phyloP scores from a whole-genome alignment of 208 protist species.

The Acanthamoeba castellanii region DNA sequence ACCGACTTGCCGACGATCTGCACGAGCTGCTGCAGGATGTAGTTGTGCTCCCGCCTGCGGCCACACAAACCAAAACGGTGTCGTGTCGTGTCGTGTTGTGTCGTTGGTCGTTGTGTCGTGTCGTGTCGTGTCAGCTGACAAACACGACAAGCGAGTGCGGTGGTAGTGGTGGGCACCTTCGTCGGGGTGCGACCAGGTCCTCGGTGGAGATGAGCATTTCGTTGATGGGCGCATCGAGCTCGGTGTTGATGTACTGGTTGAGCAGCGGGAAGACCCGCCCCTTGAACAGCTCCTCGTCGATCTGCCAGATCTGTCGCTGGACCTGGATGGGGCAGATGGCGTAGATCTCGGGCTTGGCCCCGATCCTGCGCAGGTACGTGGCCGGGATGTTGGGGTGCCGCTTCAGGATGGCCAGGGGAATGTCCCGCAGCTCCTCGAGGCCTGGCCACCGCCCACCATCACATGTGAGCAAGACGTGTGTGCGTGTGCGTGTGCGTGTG shows the following conservation, averaged over 20 bases:
- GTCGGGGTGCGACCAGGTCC: neutral
- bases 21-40: slow-evolving; percentile 65
- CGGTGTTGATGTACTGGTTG: slow-evolving; percentile 70
- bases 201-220: slow-evolving; percentile 56
- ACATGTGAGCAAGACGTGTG: neutral
- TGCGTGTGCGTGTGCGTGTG: neutral
- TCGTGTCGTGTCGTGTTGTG: no score
- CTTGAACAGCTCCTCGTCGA: slow-evolving; percentile 77
- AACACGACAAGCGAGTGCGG: no score
- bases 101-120: no score
- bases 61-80: no score
- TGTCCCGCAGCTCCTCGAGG: slow-evolving; percentile 74
- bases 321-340: slow-evolving; percentile 78
- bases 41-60: slow-evolving; percentile 37
- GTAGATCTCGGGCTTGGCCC: slow-evolving; percentile 75
- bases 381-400: slow-evolving; percentile 70
- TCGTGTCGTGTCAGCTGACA: neutral
- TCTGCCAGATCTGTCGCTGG: slow-evolving; percentile 78
- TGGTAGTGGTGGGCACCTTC: neutral
- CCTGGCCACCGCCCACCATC: neutral
- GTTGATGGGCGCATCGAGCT: slow-evolving; percentile 71
- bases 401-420: slow-evolving; percentile 79
- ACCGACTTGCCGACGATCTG: slow-evolving; percentile 72
- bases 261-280: slow-evolving; percentile 72
- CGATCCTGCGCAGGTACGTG: slow-evolving; percentile 69